A percentile compares a stretch with the other conserved stretches of the same genome.
Evolutionary conservation across 495 filamentous ascomycete species (phyloP).

Genomic region (Penicillium subrubescens): DNA sequence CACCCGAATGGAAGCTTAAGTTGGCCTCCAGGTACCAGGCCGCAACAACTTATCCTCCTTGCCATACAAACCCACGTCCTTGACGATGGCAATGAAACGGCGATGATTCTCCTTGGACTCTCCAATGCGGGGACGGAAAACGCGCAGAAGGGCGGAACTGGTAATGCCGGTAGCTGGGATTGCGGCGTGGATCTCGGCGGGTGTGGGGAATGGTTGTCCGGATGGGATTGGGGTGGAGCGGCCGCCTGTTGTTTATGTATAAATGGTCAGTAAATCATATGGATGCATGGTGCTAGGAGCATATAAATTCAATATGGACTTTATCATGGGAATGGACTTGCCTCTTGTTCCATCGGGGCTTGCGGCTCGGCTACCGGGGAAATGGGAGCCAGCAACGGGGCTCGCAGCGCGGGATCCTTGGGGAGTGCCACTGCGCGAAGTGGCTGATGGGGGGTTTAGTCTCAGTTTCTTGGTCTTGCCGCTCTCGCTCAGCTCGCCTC

Average conservation of each 20-base stretch:
- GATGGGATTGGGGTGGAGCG: slow-evolving; percentile 39
- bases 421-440: slow-evolving; percentile 55
- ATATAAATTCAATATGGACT: neutral
- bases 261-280: neutral
- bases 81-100: slow-evolving; percentile 49
- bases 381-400: slow-evolving; percentile 40
- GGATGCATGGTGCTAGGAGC: neutral
- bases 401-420: slow-evolving; percentile 57
- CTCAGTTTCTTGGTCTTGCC: slow-evolving; percentile 71
- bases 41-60: slow-evolving; percentile 48
- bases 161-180: slow-evolving; percentile 69
- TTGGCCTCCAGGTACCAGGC: slow-evolving; percentile 40
- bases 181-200: slow-evolving; percentile 70
- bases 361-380: slow-evolving; percentile 41
- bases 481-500: slow-evolving; percentile 71
- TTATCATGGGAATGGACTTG: slow-evolving; percentile 14
- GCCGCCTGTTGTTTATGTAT: slow-evolving; percentile 18
- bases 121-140: slow-evolving; percentile 63
- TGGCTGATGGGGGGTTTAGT: slow-evolving; percentile 52
- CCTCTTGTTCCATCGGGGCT: slow-evolving; percentile 42
- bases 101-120: slow-evolving; percentile 47
- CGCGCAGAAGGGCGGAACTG: slow-evolving; percentile 60
- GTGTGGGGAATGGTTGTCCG: slow-evolving; percentile 52
- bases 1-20: slow-evolving; percentile 17
- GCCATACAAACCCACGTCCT: slow-evolving; percentile 49